phyloP scores from a whole-genome alignment of 352 stramenopile species.

The Phytophthora pinifolia region DNA sequence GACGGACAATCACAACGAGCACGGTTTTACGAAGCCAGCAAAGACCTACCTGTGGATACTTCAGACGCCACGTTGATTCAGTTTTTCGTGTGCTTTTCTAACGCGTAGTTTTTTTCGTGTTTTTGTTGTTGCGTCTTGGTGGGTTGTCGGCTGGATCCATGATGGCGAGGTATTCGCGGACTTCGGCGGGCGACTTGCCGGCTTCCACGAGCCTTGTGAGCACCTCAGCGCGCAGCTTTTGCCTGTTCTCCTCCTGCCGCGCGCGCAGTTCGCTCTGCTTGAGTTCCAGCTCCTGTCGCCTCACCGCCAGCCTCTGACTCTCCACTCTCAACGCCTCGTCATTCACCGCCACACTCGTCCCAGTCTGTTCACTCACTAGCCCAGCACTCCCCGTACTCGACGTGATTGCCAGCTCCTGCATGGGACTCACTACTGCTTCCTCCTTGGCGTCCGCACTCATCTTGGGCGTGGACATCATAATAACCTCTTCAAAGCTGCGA shows the following conservation, averaged over 20 bases:
- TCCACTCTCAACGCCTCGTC: slow-evolving; percentile 33
- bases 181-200: slow-evolving; percentile 33
- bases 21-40: background rate
- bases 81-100: background rate
- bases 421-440: slow-evolving; percentile 4
- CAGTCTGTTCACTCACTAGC: too few species aligned
- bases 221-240: slow-evolving; percentile 33
- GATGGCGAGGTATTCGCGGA: slow-evolving; percentile 34
- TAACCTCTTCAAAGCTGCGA: background rate
- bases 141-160: slow-evolving; percentile 25
- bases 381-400: too few species aligned
- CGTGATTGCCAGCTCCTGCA: slow-evolving; percentile 6
- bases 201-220: slow-evolving; percentile 28
- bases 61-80: slow-evolving; percentile 5
- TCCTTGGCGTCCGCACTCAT: background rate
- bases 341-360: background rate
- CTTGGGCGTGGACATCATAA: background rate
- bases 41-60: slow-evolving; percentile 1
- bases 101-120: slow-evolving; percentile 4
- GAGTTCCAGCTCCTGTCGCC: slow-evolving; percentile 47
- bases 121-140: slow-evolving; percentile 2
- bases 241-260: slow-evolving; percentile 34
- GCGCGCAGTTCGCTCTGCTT: slow-evolving; percentile 40
- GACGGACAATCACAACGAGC: too few species aligned
- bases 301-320: slow-evolving; percentile 38